Percentiles rank a stretch among this genome's conserved stretches.
Evolutionary conservation across 2,329 filamentous ascomycete genomes (phyloP).

Genomic region (Aureobasidium sp.): DNA sequence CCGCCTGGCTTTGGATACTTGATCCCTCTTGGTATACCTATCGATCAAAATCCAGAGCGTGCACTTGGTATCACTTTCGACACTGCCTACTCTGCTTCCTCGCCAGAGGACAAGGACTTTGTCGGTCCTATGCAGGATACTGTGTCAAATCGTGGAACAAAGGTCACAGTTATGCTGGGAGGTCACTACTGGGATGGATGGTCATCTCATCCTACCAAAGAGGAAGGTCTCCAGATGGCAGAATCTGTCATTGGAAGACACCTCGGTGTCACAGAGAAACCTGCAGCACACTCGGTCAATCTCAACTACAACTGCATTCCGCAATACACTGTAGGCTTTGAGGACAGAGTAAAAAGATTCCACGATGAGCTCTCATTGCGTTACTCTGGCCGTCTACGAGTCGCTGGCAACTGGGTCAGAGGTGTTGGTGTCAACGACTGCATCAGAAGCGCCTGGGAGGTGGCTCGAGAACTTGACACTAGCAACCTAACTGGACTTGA

Average conservation of each 20-base stretch:
- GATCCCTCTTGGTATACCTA: constrained; percentile 65
- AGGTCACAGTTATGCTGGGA: constrained; percentile 88
- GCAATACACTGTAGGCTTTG: constrained; percentile 78
- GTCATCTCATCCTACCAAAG: constrained; percentile 52
- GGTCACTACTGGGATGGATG: constrained; percentile 81
- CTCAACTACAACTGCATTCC: constrained; percentile 71
- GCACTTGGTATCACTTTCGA: constrained; percentile 92
- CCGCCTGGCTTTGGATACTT: constrained; percentile 82
- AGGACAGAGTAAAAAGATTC: constrained; percentile 50
- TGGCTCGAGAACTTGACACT: constrained; percentile 37
- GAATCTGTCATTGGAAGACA: constrained; percentile 63
- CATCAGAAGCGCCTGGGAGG: constrained; percentile 48
- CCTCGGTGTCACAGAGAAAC: constrained; percentile 58
- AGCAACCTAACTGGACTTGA: constrained; percentile 1
- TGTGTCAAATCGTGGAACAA: constrained; percentile 55
- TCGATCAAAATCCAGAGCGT: constrained; percentile 68
- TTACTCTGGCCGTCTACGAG: constrained; percentile 57
- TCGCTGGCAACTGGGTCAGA: constrained; percentile 44
- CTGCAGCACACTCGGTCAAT: constrained; percentile 53
- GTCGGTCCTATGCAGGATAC: constrained; percentile 24
- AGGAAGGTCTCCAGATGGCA: constrained; percentile 63
- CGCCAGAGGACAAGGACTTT: constrained; percentile 23
- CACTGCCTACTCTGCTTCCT: constrained; percentile 45
- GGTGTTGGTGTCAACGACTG: constrained; percentile 45
- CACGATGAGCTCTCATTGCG: constrained; percentile 45